A percentile compares a stretch with the other conserved stretches of the same genome.
Evolutionary conservation across 2,329 filamentous ascomycete genomes (phyloP).

Genomic region (Colletotrichum salicis): DNA sequence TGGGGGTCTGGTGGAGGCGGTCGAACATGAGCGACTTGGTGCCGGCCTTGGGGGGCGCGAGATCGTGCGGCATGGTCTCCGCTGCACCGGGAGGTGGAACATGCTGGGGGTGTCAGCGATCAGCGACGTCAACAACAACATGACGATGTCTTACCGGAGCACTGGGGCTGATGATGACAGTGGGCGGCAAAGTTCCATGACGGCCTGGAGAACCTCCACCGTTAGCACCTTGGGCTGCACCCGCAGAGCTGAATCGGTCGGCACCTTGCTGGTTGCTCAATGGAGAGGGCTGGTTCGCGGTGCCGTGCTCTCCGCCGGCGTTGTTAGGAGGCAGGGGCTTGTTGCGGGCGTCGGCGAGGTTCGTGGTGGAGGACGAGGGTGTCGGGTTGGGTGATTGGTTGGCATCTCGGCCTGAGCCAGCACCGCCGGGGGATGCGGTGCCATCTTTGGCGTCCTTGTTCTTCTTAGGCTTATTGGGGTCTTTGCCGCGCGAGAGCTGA

Average conservation of each 20-base stretch:
- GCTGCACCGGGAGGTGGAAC: slow-evolving; percentile 90
- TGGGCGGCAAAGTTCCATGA: slow-evolving; percentile 77
- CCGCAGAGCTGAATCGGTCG: slow-evolving; percentile 55
- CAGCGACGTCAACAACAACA: not conserved
- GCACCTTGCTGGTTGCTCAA: slow-evolving; percentile 46
- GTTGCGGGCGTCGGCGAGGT: slow-evolving; percentile 85
- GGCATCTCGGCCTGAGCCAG: slow-evolving; percentile 60
- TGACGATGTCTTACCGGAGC: slow-evolving; percentile 75
- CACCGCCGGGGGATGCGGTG: slow-evolving; percentile 80
- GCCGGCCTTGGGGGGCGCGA: slow-evolving; percentile 91
- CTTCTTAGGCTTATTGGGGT: slow-evolving; percentile 84
- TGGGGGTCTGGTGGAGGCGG: slow-evolving; percentile 90
- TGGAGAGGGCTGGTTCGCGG: slow-evolving; percentile 53
- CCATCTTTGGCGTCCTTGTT: slow-evolving; percentile 79
- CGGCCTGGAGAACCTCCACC: slow-evolving; percentile 71
- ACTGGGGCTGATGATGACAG: slow-evolving; percentile 94
- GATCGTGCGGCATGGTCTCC: slow-evolving; percentile 97
- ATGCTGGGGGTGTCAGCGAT: slow-evolving; percentile 67
- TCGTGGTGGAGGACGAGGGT: slow-evolving; percentile 88
- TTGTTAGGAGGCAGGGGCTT: slow-evolving; percentile 77
- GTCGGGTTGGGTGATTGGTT: slow-evolving; percentile 75
- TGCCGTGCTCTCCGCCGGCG: slow-evolving; percentile 55
- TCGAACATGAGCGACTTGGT: slow-evolving; percentile 91
- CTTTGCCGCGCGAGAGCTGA: slow-evolving; percentile 93
- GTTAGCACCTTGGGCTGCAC: slow-evolving; percentile 48